Evolutionary conservation across 129 eudicot genomes (phyloP), one percentile per base, ranked within the genome.

Genomic region (Flaveria trinervia): DNA sequence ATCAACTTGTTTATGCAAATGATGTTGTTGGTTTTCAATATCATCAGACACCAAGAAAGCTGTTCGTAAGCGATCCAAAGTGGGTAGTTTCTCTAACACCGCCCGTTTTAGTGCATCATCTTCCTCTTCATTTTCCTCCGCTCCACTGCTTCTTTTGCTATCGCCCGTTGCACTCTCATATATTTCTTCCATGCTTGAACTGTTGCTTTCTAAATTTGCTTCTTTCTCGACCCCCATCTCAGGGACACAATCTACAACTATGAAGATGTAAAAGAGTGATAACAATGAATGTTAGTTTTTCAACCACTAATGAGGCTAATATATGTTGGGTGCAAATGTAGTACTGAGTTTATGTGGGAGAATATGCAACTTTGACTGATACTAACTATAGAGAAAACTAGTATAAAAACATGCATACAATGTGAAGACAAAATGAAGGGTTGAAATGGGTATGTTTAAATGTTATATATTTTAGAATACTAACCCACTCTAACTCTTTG

Each of bases 1-100:
- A 80, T 86, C 87, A 71, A 89, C 80, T 80, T 82, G 81, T 65
- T 66, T 67, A 16, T 44, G 50, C 52, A 39, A 25, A 51, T 8
- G 44, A 51, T 30, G 66, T 52, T 84, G 16, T 69, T 72, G 65
- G 75, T 80, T 39, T 71, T 73, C 79, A 30, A 52, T 66, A 36
- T 72, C 79, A 48, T 36, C 78, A 61, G 87, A 82, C 75, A 79
- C 80, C 16, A 83, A 77, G 41, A 89, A 81, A 22, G 86, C 86
- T 3, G 89, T 87, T 67, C 92, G 84, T 68, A 91, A 69, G 43
- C 98, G 78, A 51, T 89, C 91, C 49, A 80, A 80, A 11, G 88
- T 87, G 7, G 89, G 88, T 10, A 89, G 30, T 49, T 81, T 89
- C 45, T 84, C 82, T 46, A 89, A 61, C 15, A 87, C 89, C 46